Percentiles rank a stretch among this genome's conserved stretches.
Evolutionary conservation across 2,329 filamentous ascomycete species (phyloP).

Genomic region (Dactylonectria estremocensis): DNA sequence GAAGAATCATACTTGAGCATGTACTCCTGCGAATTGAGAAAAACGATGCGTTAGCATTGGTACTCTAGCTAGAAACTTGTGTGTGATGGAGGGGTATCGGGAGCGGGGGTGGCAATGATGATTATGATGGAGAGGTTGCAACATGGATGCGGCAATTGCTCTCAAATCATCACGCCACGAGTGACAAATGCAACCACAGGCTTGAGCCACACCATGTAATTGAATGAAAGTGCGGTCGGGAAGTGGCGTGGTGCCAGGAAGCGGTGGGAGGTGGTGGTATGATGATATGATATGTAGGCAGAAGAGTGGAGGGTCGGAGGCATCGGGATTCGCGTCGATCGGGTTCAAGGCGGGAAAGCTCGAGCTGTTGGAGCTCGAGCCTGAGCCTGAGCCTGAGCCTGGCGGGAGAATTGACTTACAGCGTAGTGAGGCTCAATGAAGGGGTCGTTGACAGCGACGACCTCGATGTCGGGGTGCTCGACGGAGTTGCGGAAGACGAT

Average conservation of each 20-base stretch:
- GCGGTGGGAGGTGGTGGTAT: constrained; percentile 10
- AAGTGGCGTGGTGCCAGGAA: constrained; percentile 7
- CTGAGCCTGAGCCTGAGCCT: background rate
- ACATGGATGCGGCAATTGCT: background rate
- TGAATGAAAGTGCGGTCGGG: constrained; percentile 15
- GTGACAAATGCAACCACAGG: background rate
- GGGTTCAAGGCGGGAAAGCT: constrained; percentile 18
- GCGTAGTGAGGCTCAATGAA: constrained; percentile 99
- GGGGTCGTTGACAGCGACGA: constrained; percentile 98
- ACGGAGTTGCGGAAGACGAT: constrained; percentile 99
- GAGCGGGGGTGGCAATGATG: constrained; percentile 1
- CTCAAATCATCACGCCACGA: constrained; percentile 9
- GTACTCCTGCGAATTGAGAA: constrained; percentile 78
- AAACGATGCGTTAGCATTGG: constrained; percentile 19
- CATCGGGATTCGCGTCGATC: constrained; percentile 28
- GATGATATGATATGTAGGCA: constrained; percentile 29
- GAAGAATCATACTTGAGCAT: constrained; percentile 99
- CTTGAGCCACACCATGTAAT: background rate
- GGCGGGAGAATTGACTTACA: constrained; percentile 72
- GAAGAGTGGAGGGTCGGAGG: constrained; percentile 7
- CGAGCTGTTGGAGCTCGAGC: background rate
- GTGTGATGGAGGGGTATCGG: constrained; percentile 31
- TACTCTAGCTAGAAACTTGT: constrained; percentile 16
- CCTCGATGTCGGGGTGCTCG: constrained; percentile 89
- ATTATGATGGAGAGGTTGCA: constrained; percentile 3